Percentiles rank a stretch among this genome's conserved stretches.
These are phyloP conservation scores for Periconia macrospinosa DNA, from an alignment of 2,329 filamentous ascomycete species.

Conservation along the genomic window DNA sequence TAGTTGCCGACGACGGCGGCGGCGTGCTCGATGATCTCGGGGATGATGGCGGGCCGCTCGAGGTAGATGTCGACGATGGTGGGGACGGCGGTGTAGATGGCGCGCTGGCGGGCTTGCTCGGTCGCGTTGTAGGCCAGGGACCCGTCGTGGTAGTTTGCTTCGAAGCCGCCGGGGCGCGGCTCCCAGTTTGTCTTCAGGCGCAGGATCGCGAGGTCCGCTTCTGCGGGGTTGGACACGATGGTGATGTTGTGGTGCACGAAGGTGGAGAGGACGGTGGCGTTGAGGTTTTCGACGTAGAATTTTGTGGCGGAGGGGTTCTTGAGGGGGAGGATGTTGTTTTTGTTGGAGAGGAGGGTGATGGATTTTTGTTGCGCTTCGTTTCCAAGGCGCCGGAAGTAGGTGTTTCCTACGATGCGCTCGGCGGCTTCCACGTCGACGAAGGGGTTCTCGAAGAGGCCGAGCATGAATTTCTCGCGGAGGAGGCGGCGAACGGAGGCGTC, in stretches of 20 bases:
- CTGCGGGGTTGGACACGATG: slow-evolving; percentile 38
- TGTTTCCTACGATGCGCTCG: slow-evolving; percentile 47
- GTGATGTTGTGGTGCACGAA: slow-evolving; percentile 21
- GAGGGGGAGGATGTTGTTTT: slow-evolving; percentile 34
- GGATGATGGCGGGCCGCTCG: slow-evolving; percentile 49
- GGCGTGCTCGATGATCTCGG: slow-evolving; percentile 45
- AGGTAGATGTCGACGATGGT: slow-evolving; percentile 50
- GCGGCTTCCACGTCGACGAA: slow-evolving; percentile 53
- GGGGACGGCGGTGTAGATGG: slow-evolving; percentile 43
- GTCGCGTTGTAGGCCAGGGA: slow-evolving; percentile 47
- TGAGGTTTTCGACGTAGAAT: slow-evolving; percentile 42
- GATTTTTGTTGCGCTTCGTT: slow-evolving; percentile 42
- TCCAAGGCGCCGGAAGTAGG: slow-evolving; percentile 46
- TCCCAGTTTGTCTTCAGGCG: slow-evolving; percentile 46
- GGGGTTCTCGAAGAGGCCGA: slow-evolving; percentile 57
- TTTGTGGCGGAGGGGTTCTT: slow-evolving; percentile 20
- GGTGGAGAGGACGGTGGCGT: slow-evolving; percentile 34
- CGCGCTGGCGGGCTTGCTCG: slow-evolving; percentile 42
- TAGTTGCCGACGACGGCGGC: slow-evolving; percentile 46
- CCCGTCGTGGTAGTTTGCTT: slow-evolving; percentile 44
- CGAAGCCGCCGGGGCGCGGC: slow-evolving; percentile 47
- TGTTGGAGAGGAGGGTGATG: slow-evolving; percentile 43
- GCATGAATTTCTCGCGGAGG: slow-evolving; percentile 54
- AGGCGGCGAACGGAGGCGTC: slow-evolving; percentile 52
- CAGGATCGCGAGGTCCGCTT: slow-evolving; percentile 48